Base-by-base conservation (phyloP, 331 rosid genomes). In the Saraca asoca region DNA sequence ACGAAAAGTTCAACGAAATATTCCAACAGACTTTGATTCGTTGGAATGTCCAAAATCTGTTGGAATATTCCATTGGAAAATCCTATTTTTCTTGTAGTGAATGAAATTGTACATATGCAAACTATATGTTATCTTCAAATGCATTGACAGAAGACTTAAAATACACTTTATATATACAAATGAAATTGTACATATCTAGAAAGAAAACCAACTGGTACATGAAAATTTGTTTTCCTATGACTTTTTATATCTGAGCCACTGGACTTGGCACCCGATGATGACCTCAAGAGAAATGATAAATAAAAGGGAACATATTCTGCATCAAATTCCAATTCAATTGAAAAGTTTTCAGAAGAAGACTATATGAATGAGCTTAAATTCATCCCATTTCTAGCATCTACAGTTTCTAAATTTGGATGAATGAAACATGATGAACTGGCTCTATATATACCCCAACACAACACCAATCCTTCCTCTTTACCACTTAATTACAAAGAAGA, bases 171-270 rank as follows among this genome's bases (percentile, higher is more conserved):
- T n/a, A n/a, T n/a, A n/a, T n/a, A n/a, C n/a, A n/a, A n/a, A n/a
- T n/a, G n/a, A n/a, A n/a, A n/a, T n/a, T n/a, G n/a, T n/a, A n/a
- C n/a, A 64, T 62, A 37, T 6, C 97, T 96, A 7, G 65, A 73
- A 75, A 48, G 78, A 51, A 78, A 86, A 63, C 97, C 98, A 80
- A 93, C 81, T 0, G 98, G 97, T 35, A 90, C 90, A 60, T 85
- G 82, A 53, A 86, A 88, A 63, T 73, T 87, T 51, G 78, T 86
- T 80, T 80, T 86, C 79, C 84, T 76, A 44, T 86, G 97, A 74
- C 88, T 93, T 77, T 81, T 80, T 15, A 90, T 83, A 54, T 88
- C 86, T 17, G 69, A 52, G 59, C 68, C 82, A 66, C 76, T 50
- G 9, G 70, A 43, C 59, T 59, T 76, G 62, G 51, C 70, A 31